These are phyloP conservation scores for Hymenoscyphus scutula DNA, from an alignment of 2,329 filamentous ascomycete species.

Conservation along the genomic window DNA sequence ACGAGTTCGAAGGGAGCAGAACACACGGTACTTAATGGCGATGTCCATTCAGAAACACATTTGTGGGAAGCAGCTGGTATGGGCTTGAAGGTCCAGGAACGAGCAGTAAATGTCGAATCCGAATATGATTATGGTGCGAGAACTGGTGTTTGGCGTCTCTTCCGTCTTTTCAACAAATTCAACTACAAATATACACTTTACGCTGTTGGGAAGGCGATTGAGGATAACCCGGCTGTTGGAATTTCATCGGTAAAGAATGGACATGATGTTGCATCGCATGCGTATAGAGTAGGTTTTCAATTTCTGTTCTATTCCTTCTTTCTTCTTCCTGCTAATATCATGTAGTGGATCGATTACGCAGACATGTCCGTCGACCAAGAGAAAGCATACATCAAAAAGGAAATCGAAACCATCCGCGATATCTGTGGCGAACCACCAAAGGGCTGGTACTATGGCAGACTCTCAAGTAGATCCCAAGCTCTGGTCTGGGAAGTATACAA, in stretches of 20 bases:
- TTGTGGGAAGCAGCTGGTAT: constrained; percentile 28
- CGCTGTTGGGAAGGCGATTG: constrained; percentile 41
- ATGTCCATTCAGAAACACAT: constrained; percentile 27
- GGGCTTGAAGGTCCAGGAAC: constrained; percentile 24
- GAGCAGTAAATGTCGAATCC: constrained; percentile 35
- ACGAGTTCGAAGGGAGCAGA: constrained; percentile 24
- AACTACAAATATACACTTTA: constrained; percentile 44
- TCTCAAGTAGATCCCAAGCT: constrained; percentile 42
- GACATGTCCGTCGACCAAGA: constrained; percentile 40
- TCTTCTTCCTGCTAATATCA: neutral
- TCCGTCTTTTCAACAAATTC: constrained; percentile 42
- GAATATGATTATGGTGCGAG: constrained; percentile 40
- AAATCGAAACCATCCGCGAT: constrained; percentile 37
- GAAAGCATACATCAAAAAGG: constrained; percentile 41
- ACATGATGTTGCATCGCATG: constrained; percentile 44
- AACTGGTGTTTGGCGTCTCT: constrained; percentile 41
- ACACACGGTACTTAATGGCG: constrained; percentile 28
- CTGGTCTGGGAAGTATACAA: constrained; percentile 49
- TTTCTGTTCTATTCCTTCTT: neutral
- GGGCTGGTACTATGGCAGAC: constrained; percentile 39
- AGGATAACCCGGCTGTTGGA: constrained; percentile 42
- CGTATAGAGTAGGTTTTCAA: constrained; percentile 28
- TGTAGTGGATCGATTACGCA: constrained; percentile 43
- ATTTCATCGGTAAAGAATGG: constrained; percentile 41
- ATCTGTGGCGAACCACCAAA: constrained; percentile 37